Percentiles rank a stretch among this genome's conserved stretches.
These are phyloP conservation scores for Leishmania major DNA, from an alignment of 208 protist species.

Conservation along the genomic window DNA sequence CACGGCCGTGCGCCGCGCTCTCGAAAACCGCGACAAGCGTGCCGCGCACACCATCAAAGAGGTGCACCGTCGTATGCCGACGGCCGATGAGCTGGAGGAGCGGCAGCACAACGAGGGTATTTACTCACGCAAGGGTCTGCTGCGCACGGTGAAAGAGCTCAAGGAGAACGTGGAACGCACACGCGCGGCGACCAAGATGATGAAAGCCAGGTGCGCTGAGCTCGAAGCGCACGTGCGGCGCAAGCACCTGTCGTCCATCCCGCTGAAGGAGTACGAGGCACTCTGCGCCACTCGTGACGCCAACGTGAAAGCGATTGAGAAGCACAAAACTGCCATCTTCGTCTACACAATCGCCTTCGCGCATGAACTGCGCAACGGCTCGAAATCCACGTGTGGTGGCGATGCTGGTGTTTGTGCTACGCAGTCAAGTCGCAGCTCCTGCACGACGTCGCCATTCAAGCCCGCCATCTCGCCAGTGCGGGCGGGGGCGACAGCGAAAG, in stretches of 20 bases:
- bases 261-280: conserved; percentile 54
- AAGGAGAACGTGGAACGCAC: conserved; percentile 35
- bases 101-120: conserved; percentile 70
- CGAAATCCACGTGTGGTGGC: neutral
- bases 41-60: conserved; percentile 66
- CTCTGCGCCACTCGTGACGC: conserved; percentile 34
- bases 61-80: conserved; percentile 42
- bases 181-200: conserved; percentile 24
- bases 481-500: neutral
- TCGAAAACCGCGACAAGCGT: conserved; percentile 63
- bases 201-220: conserved; percentile 42
- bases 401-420: neutral
- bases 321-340: conserved; percentile 37
- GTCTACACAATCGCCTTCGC: conserved; percentile 51
- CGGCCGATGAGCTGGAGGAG: conserved; percentile 39
- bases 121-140: conserved; percentile 57
- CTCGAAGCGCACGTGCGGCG: conserved; percentile 45
- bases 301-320: conserved; percentile 35
- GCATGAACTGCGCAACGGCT: conserved; percentile 1
- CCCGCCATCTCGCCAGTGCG: neutral
- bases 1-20: conserved; percentile 37
- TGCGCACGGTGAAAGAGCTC: conserved; percentile 47
- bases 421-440: neutral
- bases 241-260: conserved; percentile 35
- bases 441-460: conserved; percentile 14